These are phyloP conservation scores for Coprinellus aureogranulatus DNA, from an alignment of 768 basidiomycete genomes.

Conservation along the genomic window DNA sequence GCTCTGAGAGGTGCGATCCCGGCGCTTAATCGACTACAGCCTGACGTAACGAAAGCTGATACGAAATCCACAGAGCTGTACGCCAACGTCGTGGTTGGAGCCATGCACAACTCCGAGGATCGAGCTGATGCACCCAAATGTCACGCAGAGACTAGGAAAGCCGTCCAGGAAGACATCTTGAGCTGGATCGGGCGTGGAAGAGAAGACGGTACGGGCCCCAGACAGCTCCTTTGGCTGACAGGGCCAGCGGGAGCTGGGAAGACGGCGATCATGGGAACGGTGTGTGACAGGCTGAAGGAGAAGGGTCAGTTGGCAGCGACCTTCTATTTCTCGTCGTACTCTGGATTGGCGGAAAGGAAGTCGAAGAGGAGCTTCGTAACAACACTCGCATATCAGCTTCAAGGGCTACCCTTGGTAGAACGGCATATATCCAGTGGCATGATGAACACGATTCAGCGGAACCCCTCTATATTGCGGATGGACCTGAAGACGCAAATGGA, in stretches of 20 bases:
- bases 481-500: neutral
- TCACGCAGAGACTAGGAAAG: neutral
- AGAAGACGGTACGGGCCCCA: neutral
- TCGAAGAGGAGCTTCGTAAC: neutral
- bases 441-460: neutral
- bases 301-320: too few relatives aligned
- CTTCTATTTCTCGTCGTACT: too few relatives aligned
- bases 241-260: constrained; percentile 1
- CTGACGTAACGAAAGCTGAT: too few relatives aligned
- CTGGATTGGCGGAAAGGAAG: too few relatives aligned
- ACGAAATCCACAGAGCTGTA: too few relatives aligned
- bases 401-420: neutral
- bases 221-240: neutral
- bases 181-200: neutral
- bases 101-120: too few relatives aligned
- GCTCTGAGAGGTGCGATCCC: too few relatives aligned
- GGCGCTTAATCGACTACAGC: too few relatives aligned
- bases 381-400: neutral
- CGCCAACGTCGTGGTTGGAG: too few relatives aligned
- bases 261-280: too few relatives aligned
- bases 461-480: neutral
- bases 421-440: neutral
- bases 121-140: neutral
- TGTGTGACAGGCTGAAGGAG: too few relatives aligned
- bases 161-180: neutral